Base-by-base conservation (phyloP, 257 asterid genomes). In the Ophiorrhiza pumila region DNA sequence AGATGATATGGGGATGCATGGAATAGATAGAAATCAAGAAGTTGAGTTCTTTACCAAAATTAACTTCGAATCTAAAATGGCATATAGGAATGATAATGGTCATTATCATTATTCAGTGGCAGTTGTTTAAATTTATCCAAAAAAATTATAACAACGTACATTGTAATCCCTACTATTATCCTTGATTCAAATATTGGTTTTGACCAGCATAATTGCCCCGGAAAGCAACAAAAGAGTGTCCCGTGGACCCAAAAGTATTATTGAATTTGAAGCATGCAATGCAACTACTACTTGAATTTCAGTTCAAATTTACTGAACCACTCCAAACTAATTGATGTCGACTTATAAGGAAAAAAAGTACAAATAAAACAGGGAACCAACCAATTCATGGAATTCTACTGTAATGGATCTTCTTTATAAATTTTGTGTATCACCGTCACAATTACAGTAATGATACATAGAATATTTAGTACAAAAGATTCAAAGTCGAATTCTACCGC, bases 191-290 rank as follows among this genome's bases (percentile, higher is more conserved):
- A 69, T 34, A 70, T 49, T 42, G 20, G 35, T 55, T 45, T 80
- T 72, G 70, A 80, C 61, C 37, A 67, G 3, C 65, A 74, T 80
- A 73, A 77, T 80, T 77, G 68, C 74, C 57, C 61, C 20, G 39
- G 45, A 69, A 69, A 77, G 57, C 55, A 67, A 43, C 68, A 49
- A 71, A 50, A 76, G 62, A 67, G 68, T 35, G 72, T 35, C 22
- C 32, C 47, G 72, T 74, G 80, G 80, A 64, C 80, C 75, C 63
- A 42, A 34, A 59, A 9, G 35, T n/a, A 45, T 2, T 43, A 57
- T 32, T 68, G 63, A 55, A 42, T 27, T 49, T 71, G 68, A 82
- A 78, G 66, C 52, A 53, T 64, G 42, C 68, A 62, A 34, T 62
- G 47, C 64, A 73, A 74, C 66, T 45, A 65, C 39, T 39, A 31